phyloP scores from a whole-genome alignment of 2,329 filamentous ascomycete genomes.

The Cordyceps javanica region DNA sequence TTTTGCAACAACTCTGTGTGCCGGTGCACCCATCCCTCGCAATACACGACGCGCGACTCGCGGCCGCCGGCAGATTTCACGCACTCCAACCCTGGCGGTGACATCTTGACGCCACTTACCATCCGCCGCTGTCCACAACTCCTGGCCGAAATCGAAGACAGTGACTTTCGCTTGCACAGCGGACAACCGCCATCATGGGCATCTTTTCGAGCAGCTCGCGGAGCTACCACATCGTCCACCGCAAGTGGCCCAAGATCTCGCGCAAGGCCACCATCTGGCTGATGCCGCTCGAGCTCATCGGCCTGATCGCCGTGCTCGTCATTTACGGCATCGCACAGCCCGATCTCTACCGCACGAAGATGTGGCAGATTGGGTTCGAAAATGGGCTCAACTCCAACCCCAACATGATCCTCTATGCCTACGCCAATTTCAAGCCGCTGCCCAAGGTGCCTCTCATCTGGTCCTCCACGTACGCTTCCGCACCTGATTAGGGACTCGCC shows the following conservation, averaged over 20 bases:
- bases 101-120: not conserved
- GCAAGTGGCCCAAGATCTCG: constrained; percentile 46
- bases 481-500: too few relatives aligned
- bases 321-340: constrained; percentile 70
- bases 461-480: constrained; percentile 58
- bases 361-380: constrained; percentile 68
- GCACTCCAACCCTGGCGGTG: not conserved
- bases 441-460: constrained; percentile 63
- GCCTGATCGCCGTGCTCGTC: constrained; percentile 59
- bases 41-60: not conserved
- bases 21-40: too few relatives aligned
- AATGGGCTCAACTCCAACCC: constrained; percentile 71
- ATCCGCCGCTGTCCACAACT: too few relatives aligned
- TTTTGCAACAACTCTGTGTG: not conserved
- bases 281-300: constrained; percentile 59
- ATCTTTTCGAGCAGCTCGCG: not conserved
- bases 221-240: constrained; percentile 51
- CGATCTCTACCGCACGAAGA: constrained; percentile 61
- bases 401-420: constrained; percentile 61
- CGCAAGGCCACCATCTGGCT: constrained; percentile 55
- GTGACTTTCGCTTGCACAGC: too few relatives aligned
- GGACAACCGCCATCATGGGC: not conserved
- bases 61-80: not conserved
- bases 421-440: constrained; percentile 62
- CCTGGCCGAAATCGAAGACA: too few relatives aligned